Percentiles rank a stretch among this genome's conserved stretches.
phyloP scores from a whole-genome alignment of 2,329 filamentous ascomycete genomes.

The Alternaria atra region DNA sequence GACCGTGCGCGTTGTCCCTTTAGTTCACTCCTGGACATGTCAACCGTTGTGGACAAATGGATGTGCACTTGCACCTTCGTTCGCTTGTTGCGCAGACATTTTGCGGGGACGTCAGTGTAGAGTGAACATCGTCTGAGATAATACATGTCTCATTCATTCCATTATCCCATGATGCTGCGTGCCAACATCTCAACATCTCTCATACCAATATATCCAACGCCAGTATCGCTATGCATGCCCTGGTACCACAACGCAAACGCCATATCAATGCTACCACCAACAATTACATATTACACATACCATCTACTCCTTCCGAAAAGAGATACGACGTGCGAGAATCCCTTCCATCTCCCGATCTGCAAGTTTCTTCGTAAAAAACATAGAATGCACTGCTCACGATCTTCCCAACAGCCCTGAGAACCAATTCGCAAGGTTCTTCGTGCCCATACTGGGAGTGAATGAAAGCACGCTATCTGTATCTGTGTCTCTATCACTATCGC shows the following conservation, averaged over 20 bases:
- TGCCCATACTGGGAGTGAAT: constrained; percentile 35
- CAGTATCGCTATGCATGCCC: constrained; percentile 12
- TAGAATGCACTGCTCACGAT: neutral
- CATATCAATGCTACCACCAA: neutral
- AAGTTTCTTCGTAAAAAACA: neutral
- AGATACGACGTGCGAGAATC: neutral
- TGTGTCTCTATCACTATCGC: constrained; percentile 12
- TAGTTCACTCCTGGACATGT: neutral
- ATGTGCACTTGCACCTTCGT: neutral
- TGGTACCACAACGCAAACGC: neutral
- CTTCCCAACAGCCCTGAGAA: constrained; percentile 43
- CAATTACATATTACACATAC: neutral
- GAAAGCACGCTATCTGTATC: constrained; percentile 34
- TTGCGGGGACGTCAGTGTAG: neutral
- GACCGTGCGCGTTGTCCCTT: neutral
- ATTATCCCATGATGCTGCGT: neutral
- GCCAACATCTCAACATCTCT: neutral
- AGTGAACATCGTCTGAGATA: neutral
- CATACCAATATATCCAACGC: constrained; percentile 4
- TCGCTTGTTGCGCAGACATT: neutral
- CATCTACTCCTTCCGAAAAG: neutral
- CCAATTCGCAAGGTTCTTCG: constrained; percentile 45
- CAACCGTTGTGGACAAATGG: neutral
- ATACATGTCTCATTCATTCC: neutral
- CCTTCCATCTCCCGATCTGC: neutral